These are phyloP conservation scores for Sideroxylon spinosum DNA, from an alignment of 179 eudicot genomes.

Conservation along the genomic window DNA sequence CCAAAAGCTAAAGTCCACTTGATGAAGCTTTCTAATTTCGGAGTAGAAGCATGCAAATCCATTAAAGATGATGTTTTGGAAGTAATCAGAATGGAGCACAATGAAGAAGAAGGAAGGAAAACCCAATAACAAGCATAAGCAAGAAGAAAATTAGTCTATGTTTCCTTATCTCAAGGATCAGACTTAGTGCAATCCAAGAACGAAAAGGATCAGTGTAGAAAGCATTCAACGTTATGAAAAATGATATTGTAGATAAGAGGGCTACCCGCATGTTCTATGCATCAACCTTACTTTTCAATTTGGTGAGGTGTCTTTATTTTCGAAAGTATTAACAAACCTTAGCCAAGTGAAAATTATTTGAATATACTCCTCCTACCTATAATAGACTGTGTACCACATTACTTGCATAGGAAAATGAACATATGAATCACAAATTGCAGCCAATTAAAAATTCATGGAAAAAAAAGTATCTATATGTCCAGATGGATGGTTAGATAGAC, in stretches of 20 bases:
- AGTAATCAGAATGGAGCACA: background rate
- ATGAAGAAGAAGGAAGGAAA: background rate
- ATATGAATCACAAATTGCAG: constrained; percentile 10
- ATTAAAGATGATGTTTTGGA: background rate
- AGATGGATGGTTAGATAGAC: constrained; percentile 21
- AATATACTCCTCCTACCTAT: constrained; percentile 13
- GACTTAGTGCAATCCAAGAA: no score
- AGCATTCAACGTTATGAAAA: constrained; percentile 8
- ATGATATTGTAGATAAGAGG: constrained; percentile 17
- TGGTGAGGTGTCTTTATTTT: constrained; percentile 15
- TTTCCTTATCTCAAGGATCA: constrained; percentile 5
- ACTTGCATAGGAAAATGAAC: constrained; percentile 10
- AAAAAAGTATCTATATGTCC: constrained; percentile 18
- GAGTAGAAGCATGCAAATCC: background rate
- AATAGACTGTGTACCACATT: constrained; percentile 15
- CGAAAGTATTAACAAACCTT: background rate
- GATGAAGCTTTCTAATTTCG: background rate
- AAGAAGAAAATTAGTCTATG: constrained; percentile 6
- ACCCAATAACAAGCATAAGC: background rate
- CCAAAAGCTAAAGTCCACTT: constrained; percentile 22
- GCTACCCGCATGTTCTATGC: constrained; percentile 15
- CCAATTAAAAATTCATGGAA: constrained; percentile 15
- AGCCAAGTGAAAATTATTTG: background rate
- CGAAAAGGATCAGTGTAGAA: background rate
- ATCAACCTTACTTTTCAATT: constrained; percentile 12